Conservation (phyloP, 2,329 filamentous ascomycete species). For the Talaromyces sp. region DNA sequence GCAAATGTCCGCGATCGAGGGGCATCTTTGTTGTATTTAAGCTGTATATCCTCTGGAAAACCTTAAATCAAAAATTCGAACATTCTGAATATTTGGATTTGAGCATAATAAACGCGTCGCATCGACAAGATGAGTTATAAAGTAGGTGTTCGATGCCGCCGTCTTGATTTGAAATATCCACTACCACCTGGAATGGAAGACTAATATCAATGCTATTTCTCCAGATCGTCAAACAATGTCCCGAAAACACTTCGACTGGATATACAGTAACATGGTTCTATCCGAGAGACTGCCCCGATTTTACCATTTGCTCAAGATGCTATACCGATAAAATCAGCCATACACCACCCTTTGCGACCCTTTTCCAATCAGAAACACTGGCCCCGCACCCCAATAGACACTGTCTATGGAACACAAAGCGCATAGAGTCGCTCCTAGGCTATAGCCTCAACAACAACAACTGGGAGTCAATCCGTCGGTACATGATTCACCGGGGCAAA, state of each 20-base stretch:
- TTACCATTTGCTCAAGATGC: slow-evolving; percentile 16
- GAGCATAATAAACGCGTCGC: too few species aligned
- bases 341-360: background rate
- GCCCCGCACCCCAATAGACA: background rate
- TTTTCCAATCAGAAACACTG: background rate
- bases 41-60: too few species aligned
- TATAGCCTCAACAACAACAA: background rate
- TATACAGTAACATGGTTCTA: slow-evolving; percentile 6
- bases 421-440: background rate
- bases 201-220: background rate
- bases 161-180: background rate
- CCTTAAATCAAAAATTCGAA: too few species aligned
- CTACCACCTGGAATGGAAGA: background rate
- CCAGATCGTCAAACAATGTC: slow-evolving; percentile 5
- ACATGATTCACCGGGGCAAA: slow-evolving; percentile 8
- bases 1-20: background rate
- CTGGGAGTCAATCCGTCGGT: slow-evolving; percentile 9
- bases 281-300: background rate
- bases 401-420: slow-evolving; percentile 12
- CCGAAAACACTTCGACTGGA: background rate
- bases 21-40: background rate
- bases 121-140: background rate
- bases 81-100: too few species aligned
- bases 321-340: slow-evolving; percentile 1
- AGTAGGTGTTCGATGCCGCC: background rate